These are phyloP conservation scores for Sphagnum fallax DNA, from an alignment of 228 moss, liverwort and hornwort species.

Conservation along the genomic window DNA sequence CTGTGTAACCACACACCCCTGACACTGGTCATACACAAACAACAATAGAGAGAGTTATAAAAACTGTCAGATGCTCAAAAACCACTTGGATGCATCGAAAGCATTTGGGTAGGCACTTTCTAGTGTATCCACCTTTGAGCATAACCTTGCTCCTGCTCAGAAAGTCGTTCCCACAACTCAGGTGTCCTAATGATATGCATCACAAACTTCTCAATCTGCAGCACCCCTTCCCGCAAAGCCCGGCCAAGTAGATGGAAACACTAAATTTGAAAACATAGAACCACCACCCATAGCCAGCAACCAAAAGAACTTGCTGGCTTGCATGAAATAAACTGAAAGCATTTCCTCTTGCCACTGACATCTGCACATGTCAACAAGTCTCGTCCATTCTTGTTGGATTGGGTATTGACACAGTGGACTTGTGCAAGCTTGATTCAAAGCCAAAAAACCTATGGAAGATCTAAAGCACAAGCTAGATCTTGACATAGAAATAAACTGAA, in stretches of 20 bases:
- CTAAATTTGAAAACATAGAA: background rate
- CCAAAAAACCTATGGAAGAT: no score
- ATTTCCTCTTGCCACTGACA: background rate
- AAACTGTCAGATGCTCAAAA: no score
- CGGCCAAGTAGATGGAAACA: no score
- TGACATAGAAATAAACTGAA: no score
- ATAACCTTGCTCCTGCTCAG: slow-evolving; percentile 60
- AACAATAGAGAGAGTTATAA: no score
- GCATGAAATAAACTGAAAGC: background rate
- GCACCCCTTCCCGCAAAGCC: background rate
- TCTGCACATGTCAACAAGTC: background rate
- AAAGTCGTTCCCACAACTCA: slow-evolving; percentile 63
- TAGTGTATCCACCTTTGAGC: slow-evolving; percentile 33
- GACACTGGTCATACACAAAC: background rate
- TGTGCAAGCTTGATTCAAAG: no score
- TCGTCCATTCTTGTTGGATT: background rate
- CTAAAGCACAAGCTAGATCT: no score
- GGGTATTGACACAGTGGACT: background rate
- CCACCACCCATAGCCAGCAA: background rate
- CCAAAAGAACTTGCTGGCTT: background rate
- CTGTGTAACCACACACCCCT: slow-evolving; percentile 12
- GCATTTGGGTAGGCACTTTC: no score
- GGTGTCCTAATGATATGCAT: slow-evolving; percentile 50
- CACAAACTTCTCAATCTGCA: slow-evolving; percentile 64
- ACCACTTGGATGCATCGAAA: no score